These are phyloP conservation scores for Acidomyces sp. DNA, from an alignment of 495 filamentous ascomycete genomes.

Conservation along the genomic window DNA sequence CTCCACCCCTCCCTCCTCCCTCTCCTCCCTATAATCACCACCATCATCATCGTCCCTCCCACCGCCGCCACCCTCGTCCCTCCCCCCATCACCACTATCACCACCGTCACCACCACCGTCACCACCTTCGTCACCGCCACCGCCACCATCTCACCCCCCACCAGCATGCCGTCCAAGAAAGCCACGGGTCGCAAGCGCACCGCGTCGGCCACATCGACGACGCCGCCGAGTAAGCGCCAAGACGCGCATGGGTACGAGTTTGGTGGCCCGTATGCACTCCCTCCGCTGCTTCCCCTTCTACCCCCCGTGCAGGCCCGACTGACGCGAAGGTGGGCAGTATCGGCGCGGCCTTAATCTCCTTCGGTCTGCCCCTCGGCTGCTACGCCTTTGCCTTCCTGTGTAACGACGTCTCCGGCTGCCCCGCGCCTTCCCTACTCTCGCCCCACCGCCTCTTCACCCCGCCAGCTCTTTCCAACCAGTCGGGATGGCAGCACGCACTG, in stretches of 20 bases:
- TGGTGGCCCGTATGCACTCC: conserved; percentile 21
- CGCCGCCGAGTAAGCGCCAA: neutral
- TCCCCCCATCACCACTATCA: too few relatives aligned
- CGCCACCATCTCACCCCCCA: too few relatives aligned
- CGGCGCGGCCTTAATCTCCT: conserved; percentile 59
- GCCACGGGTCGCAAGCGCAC: too few relatives aligned
- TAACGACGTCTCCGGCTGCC: conserved; percentile 87
- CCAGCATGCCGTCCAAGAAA: too few relatives aligned
- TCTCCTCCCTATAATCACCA: too few relatives aligned
- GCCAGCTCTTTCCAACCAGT: conserved; percentile 4
- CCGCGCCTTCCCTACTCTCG: conserved; percentile 67
- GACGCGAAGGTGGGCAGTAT: conserved; percentile 40
- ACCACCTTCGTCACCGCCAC: too few relatives aligned
- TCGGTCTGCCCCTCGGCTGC: conserved; percentile 61
- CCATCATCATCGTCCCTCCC: too few relatives aligned
- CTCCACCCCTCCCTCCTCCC: too few relatives aligned
- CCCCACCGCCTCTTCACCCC: conserved; percentile 46
- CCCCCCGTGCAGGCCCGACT: neutral
- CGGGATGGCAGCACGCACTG: conserved; percentile 32
- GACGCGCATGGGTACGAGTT: conserved; percentile 21
- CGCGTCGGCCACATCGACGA: too few relatives aligned
- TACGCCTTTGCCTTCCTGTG: conserved; percentile 72
- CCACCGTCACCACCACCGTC: too few relatives aligned
- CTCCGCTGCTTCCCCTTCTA: neutral
- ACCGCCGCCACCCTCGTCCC: too few relatives aligned